Percentiles rank a stretch among this genome's conserved stretches.
phyloP scores from a whole-genome alignment of 768 basidiomycete species.

The Boletus rubescentipes region DNA sequence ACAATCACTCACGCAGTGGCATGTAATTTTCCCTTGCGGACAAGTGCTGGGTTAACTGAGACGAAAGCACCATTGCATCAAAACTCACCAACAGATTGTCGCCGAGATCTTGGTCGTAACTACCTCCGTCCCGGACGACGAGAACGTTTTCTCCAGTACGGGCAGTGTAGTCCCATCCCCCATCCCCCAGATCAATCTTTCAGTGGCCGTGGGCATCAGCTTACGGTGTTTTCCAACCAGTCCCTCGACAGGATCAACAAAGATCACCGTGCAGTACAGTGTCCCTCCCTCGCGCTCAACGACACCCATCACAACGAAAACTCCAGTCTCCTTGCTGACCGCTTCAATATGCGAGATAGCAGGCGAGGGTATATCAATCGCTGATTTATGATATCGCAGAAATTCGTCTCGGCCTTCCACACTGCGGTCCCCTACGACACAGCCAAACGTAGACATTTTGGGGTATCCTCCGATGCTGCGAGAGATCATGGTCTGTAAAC shows the following conservation, averaged over 20 bases:
- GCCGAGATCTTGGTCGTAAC: conserved; percentile 50
- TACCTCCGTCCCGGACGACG: conserved; percentile 14
- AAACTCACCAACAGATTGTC: conserved; percentile 55
- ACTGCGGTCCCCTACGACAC: conserved; percentile 48
- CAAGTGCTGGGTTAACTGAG: not conserved
- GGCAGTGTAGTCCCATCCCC: conserved; percentile 57
- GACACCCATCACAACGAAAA: conserved; percentile 60
- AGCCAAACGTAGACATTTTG: conserved; percentile 46
- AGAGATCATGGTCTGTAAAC: not conserved
- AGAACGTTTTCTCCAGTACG: conserved; percentile 44
- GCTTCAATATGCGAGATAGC: conserved; percentile 46
- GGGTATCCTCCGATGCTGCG: conserved; percentile 59
- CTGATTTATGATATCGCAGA: conserved; percentile 50
- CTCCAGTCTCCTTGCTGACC: conserved; percentile 45
- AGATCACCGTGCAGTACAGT: conserved; percentile 59
- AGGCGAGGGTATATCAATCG: conserved; percentile 56
- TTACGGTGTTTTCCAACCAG: conserved; percentile 64
- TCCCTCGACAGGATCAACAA: conserved; percentile 52
- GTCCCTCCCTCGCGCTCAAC: conserved; percentile 61
- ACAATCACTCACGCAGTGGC: conserved; percentile 50
- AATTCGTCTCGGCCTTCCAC: conserved; percentile 58
- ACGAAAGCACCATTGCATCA: too few species aligned
- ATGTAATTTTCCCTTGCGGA: conserved; percentile 68
- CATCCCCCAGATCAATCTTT: conserved; percentile 62
- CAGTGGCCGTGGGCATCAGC: conserved; percentile 59